Evolutionary conservation across 2,329 filamentous ascomycete species (phyloP).

Genomic region (Periglandula ipomoeae): DNA sequence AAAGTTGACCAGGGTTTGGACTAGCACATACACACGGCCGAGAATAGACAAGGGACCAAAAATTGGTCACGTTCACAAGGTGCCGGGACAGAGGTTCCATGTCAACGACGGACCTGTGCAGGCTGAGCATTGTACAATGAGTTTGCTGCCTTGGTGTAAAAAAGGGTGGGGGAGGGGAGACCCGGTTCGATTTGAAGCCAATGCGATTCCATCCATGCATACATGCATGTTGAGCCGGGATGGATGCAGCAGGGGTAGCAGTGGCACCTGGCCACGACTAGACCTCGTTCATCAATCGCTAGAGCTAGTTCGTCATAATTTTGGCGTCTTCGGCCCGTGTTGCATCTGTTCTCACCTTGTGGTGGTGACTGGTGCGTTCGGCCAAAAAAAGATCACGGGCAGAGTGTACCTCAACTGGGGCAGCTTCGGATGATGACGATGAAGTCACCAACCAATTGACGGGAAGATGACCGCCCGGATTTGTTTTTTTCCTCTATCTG

Average conservation of each 20-base stretch:
- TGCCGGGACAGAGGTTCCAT: background rate
- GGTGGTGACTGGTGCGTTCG: background rate
- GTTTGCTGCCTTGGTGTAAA: background rate
- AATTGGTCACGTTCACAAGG: background rate
- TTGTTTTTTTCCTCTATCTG: background rate
- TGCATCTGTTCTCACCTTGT: background rate
- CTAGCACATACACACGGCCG: background rate
- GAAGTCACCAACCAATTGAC: background rate
- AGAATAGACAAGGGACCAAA: background rate
- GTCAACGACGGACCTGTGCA: background rate
- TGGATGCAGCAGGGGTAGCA: slow-evolving; percentile 1
- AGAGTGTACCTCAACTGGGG: background rate
- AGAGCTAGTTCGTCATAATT: background rate
- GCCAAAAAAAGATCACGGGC: background rate
- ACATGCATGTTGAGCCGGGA: background rate
- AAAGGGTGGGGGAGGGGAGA: background rate
- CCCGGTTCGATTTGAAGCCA: background rate
- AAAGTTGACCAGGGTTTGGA: background rate
- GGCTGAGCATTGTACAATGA: background rate
- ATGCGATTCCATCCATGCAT: background rate
- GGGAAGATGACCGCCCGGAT: background rate
- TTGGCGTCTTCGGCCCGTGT: background rate
- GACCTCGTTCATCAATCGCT: background rate
- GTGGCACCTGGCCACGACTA: background rate
- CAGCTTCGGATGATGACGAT: background rate